Conservation (phyloP, 2,329 filamentous ascomycete species). For the Beauveria australis region DNA sequence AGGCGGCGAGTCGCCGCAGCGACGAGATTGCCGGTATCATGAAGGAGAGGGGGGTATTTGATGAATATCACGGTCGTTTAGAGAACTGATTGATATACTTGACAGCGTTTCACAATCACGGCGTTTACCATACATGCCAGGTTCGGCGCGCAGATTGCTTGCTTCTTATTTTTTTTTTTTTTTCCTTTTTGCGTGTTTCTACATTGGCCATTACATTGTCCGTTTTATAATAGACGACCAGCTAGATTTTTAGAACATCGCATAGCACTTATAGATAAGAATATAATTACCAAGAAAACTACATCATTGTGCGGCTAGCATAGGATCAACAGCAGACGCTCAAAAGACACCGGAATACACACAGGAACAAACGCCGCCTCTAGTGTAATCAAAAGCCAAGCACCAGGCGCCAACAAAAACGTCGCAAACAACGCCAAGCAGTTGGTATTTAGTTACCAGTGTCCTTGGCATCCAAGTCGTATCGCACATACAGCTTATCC, state of each 20-base stretch:
- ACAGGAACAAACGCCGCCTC: neutral
- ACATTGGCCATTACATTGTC: neutral
- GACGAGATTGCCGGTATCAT: constrained; percentile 2
- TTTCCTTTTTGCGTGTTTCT: neutral
- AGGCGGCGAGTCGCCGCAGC: constrained; percentile 35
- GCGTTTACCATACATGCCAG: neutral
- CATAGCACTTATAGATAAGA: neutral
- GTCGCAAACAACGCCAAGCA: neutral
- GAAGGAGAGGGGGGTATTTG: neutral
- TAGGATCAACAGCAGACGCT: neutral
- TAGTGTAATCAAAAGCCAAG: neutral
- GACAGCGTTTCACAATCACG: no score
- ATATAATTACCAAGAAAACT: neutral
- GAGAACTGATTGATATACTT: neutral
- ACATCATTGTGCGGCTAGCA: neutral
- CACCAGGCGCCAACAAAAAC: neutral
- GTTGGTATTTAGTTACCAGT: neutral
- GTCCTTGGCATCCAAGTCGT: constrained; percentile 32
- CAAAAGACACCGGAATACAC: neutral
- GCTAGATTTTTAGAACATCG: neutral
- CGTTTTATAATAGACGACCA: neutral
- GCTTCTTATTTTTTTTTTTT: no score
- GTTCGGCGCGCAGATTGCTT: neutral
- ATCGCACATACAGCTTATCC: constrained; percentile 73
- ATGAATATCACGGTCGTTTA: constrained; percentile 5